Conservation (phyloP, 176 grass and related monocot species). For the Tuctoria greenei region DNA sequence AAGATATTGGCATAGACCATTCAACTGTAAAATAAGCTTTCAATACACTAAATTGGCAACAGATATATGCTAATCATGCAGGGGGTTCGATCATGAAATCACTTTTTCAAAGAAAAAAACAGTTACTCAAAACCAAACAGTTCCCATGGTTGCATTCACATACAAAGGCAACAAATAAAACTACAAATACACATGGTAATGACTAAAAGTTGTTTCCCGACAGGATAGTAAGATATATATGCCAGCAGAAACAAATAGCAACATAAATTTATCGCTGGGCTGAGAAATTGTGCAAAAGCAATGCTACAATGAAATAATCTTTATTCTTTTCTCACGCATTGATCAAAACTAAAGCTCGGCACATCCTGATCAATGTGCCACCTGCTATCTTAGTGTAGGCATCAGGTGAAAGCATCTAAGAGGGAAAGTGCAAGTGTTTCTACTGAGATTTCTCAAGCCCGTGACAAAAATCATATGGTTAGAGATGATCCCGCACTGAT, state of each 20-base stretch:
- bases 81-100: background rate
- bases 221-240: background rate
- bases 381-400: background rate
- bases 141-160: background rate
- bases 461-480: background rate
- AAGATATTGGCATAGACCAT: conserved; percentile 3
- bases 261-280: background rate
- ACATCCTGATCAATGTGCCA: background rate
- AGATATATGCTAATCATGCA: background rate
- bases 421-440: background rate
- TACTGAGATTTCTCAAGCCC: background rate
- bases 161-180: conserved; percentile 1
- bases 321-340: background rate
- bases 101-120: background rate
- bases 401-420: conserved; percentile 15
- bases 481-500: background rate
- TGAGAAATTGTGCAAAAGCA: background rate
- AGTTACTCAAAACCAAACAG: background rate
- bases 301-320: conserved; percentile 5
- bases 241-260: background rate
- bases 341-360: background rate
- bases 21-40: conserved; percentile 4
- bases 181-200: background rate
- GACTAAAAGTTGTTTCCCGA: background rate
- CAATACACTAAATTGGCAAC: background rate